Evolutionary conservation across 768 basidiomycete genomes (phyloP), one percentile per base, ranked within the genome.

Genomic region (Trametes cubensis): DNA sequence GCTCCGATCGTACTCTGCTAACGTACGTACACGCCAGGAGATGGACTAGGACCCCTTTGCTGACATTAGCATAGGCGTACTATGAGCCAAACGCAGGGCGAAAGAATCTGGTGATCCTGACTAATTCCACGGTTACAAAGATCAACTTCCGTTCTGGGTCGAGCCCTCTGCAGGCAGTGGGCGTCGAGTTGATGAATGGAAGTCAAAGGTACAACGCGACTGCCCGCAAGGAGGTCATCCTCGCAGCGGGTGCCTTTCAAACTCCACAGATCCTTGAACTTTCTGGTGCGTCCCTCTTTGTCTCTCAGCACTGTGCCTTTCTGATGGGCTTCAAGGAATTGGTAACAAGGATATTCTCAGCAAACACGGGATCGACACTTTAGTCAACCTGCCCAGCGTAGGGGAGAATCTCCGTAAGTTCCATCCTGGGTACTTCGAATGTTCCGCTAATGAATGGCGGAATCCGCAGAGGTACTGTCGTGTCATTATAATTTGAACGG

Each of bases 381-480:
- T 56, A 3, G 6, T 62, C 8, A 55, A 62, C 30, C 48, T 56
- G 13, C 61, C 61, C 2, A 34, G 23, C 3, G 61, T 62, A 4
- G 61, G 61, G 18, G 61, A 57, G 38, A 62, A 62, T 48, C 54
- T 62, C 7, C 61, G 61, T 62, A 18, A 55, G 61, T 62, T 2
- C 6, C 26, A 21, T 18, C 7, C 15, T 10, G 2, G 18, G 30
- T 2, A 18, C 40, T 21, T 17, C n/a, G 8, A 6, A 10, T 4
- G 38, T 5, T 26, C 21, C 48, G 21, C 14, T 44, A n/a, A 8
- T 38, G 11, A 41, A 0, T 6, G 15, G 8, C 6, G 15, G 1
- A n/a, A 21, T 21, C n/a, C 23, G 15, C 34, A 56, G 54, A 62
- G 54, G 54, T 57, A 41, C 38, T 45, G 30, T 6, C 17, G n/a